Evolutionary conservation across 2,329 filamentous ascomycete genomes (phyloP), one percentile per base, ranked within the genome.

Genomic region (Ascochyta rabiei): DNA sequence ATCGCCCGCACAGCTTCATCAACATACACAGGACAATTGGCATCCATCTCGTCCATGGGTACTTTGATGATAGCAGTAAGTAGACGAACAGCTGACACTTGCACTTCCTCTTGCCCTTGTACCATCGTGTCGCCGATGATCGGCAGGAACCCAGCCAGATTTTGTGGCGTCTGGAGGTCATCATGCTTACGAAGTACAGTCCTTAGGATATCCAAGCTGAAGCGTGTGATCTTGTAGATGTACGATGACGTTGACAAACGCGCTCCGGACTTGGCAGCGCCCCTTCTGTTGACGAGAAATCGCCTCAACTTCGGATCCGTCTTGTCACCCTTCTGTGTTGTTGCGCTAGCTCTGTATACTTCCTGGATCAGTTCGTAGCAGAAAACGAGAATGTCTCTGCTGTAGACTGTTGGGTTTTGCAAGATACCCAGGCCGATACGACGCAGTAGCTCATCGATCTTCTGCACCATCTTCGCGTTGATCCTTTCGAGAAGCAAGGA

Each of bases 331-430:
- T 57, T 52, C 41, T 67, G 57, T 18, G 72, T 7, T 79, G 80
- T 63, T 80, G 84, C 48, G 82, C 80, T 69, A 53, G 84, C 84
- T 56, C 84, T 85, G 74, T 96, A 96, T 0, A 91, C 89, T 59
- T 93, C 88, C 69, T 96, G 90, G 35, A 98, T 90, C 41, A 98
- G 84, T 73, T 98, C 91, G 71, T 96, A 98, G 73, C 93, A 96
- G 75, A 99, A 97, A 0, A 96, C 79, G n/a, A 99, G 79, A 35
- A 93, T 87, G 62, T 96, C 91, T 43, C 89, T 86, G 64, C 86
- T 90, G 60, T 89, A 86, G 0, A 91, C 88, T 0, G 87, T 88
- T 3, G 89, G 82, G 64, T 99, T 99, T 60, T 90, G 88, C 24
- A 96, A 76, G 4, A 99, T 81, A 28, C 95, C 96, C 7, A 89